Evolutionary conservation across 805 yeast genomes (phyloP).

Genomic region (Jamesozyma rosinii): DNA sequence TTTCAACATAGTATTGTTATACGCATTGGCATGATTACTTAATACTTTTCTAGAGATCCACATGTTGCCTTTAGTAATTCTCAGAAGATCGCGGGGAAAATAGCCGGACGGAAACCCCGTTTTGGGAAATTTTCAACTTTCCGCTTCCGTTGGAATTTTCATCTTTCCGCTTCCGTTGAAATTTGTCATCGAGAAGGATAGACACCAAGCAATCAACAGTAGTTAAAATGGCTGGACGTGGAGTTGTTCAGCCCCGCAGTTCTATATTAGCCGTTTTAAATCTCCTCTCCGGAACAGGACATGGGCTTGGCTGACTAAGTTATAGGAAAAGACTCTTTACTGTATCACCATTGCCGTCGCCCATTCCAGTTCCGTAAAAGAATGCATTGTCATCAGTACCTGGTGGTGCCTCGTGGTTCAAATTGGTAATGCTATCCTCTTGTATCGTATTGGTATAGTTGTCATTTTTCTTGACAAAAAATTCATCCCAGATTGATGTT

Average conservation of each 20-base stretch:
- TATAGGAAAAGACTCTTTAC: neutral
- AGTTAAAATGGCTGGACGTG: neutral
- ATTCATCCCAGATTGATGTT: constrained; percentile 55
- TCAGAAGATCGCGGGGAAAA: too few species aligned
- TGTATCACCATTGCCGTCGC: neutral
- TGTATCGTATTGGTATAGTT: neutral
- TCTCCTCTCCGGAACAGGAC: too few species aligned
- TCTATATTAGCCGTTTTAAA: neutral
- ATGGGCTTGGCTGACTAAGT: neutral
- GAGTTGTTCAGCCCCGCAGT: neutral
- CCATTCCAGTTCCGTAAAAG: neutral
- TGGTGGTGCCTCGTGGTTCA: neutral
- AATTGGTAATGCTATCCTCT: neutral
- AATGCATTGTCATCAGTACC: neutral
- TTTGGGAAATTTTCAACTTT: too few species aligned
- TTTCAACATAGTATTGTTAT: too few species aligned
- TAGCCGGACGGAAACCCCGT: too few species aligned
- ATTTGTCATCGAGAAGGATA: neutral
- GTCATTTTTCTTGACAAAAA: constrained; percentile 11
- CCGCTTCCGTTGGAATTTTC: neutral
- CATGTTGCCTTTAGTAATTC: too few species aligned
- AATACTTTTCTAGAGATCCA: too few species aligned
- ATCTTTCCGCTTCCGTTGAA: neutral
- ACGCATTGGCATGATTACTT: too few species aligned
- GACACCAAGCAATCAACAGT: neutral